Evolutionary conservation across 2,329 filamentous ascomycete genomes (phyloP).

Genomic region (Drechslerella coelobrocha): DNA sequence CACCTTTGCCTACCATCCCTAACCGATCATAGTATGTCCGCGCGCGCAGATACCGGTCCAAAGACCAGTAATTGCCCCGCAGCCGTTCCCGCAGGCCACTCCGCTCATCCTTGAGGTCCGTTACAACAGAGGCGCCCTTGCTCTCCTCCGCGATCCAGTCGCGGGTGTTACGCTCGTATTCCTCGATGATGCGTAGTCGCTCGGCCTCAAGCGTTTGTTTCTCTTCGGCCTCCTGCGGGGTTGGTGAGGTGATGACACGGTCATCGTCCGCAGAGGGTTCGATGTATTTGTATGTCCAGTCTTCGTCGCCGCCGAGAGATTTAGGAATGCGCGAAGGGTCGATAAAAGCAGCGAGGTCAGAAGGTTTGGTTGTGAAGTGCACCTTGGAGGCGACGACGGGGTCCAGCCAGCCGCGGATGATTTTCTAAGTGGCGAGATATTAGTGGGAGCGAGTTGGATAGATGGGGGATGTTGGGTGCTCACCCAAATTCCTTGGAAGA

Average conservation of each 20-base stretch:
- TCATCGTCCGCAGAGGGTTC: slow-evolving; percentile 82
- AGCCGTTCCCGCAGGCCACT: slow-evolving; percentile 69
- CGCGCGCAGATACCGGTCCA: slow-evolving; percentile 87
- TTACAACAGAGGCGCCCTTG: slow-evolving; percentile 57
- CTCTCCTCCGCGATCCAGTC: slow-evolving; percentile 70
- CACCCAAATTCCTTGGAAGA: slow-evolving; percentile 78
- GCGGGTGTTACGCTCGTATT: slow-evolving; percentile 76
- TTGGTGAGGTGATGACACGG: slow-evolving; percentile 69
- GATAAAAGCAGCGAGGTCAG: slow-evolving; percentile 81
- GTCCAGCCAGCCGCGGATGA: slow-evolving; percentile 95
- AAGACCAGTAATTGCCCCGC: slow-evolving; percentile 79
- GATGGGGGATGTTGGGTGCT: background rate
- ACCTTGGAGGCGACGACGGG: slow-evolving; percentile 94
- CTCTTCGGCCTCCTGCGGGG: slow-evolving; percentile 62
- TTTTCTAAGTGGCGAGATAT: slow-evolving; percentile 64
- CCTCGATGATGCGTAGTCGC: slow-evolving; percentile 70
- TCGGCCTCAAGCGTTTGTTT: slow-evolving; percentile 64
- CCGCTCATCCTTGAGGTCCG: slow-evolving; percentile 65
- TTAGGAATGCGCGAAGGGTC: slow-evolving; percentile 73
- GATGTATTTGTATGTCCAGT: slow-evolving; percentile 81
- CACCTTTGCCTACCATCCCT: slow-evolving; percentile 72
- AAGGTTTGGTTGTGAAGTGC: slow-evolving; percentile 82
- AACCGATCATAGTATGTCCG: slow-evolving; percentile 83
- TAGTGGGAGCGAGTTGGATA: slow-evolving; percentile 22
- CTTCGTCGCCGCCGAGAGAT: slow-evolving; percentile 84